Evolutionary conservation across 176 grass and related monocot species (phyloP).

Genomic region (Lolium perenne): DNA sequence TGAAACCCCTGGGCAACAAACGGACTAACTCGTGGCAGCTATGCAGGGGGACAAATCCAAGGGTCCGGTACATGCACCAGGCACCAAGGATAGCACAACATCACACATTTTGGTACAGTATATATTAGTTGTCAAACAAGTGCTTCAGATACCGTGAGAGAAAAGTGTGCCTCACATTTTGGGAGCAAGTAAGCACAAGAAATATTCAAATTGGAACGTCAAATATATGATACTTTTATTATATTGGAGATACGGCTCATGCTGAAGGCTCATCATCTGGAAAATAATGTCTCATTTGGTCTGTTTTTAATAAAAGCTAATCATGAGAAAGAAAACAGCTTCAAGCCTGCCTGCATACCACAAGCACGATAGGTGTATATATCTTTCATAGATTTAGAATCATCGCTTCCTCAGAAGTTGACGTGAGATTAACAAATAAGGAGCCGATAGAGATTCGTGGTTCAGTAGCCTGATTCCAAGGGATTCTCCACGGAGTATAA

Average conservation of each 20-base stretch:
- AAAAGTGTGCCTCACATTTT: no score
- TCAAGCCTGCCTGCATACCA: neutral
- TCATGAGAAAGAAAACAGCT: neutral
- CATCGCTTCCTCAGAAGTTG: slow-evolving; percentile 27
- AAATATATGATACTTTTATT: no score
- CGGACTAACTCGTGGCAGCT: no score
- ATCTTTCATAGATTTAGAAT: neutral
- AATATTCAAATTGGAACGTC: no score
- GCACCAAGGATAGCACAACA: no score
- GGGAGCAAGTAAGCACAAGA: no score
- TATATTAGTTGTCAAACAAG: no score
- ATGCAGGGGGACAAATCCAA: no score
- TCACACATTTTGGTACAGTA: no score
- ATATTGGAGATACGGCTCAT: neutral
- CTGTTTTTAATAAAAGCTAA: neutral
- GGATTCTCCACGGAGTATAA: slow-evolving; percentile 8
- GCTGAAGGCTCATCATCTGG: neutral
- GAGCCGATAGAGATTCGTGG: slow-evolving; percentile 11
- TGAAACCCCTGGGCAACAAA: no score
- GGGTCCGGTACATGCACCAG: no score
- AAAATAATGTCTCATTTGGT: neutral
- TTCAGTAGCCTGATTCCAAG: neutral
- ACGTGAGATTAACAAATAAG: slow-evolving; percentile 44
- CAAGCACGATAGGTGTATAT: neutral
- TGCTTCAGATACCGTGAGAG: no score